Base-by-base conservation (phyloP, 345 rosid species). In the Lepidium africanum region DNA sequence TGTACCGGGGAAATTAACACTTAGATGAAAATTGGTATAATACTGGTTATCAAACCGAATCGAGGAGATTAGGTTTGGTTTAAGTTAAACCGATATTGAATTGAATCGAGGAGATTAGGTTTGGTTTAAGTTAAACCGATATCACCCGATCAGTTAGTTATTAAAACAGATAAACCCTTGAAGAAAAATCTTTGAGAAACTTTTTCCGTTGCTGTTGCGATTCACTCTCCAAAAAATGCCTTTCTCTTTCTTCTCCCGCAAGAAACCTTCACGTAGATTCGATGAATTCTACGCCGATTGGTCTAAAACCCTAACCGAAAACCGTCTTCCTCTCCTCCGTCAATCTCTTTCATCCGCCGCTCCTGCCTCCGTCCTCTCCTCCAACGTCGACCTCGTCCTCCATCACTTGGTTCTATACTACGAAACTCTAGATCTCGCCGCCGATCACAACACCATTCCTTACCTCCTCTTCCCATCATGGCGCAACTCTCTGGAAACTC, bases 381-480 rank as follows among this genome's bases (percentile, higher is more conserved):
- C 84, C 66, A 86, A 76, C 48, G 74, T 80, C 6, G 84, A 81
- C 19, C 82, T 81, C 69, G 78, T 92, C 73, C 93, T 81, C 81
- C 84, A 79, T 62, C 96, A 90, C 80, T 53, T 92, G 27, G 85
- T 84, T 65, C 65, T 82, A 21, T 90, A 90, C 82, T 92, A 87
- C 80, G 83, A 87, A 74, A 61, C 88, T 61, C 87, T 92, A 63
- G 96, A 92, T 77, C 83, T 76, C 16, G 88, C 87, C 17, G 87
- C 88, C 23, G 59, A 77, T 47, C 12, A 73, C 14, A 76, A 76
- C 63, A 82, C 76, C 50, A 79, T 88, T 46, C 80, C 96, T 19
- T 72, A 78, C 56, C 84, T 90, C 25, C 91, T 92, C 72, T 81
- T 61, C 83, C 92, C 96, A 2, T 79, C 91, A 4, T 88, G 96